Evolutionary conservation across 805 yeast species (phyloP).

Genomic region (Wickerhamomyces mucosus): DNA sequence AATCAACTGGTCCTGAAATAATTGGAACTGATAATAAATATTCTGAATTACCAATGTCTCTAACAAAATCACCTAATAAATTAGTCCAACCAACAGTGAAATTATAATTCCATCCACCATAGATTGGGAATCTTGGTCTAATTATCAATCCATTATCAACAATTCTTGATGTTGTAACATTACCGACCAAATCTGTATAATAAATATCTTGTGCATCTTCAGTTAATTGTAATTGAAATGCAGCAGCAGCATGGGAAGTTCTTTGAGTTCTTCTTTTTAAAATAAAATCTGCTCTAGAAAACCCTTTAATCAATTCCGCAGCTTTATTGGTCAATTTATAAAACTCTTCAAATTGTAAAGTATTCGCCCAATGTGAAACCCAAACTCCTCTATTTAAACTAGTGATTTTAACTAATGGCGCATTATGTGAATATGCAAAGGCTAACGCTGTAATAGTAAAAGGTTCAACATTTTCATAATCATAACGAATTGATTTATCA

Average conservation of each 20-base stretch:
- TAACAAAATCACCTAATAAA: slow-evolving; percentile 43
- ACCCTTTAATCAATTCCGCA: slow-evolving; percentile 59
- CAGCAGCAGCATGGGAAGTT: slow-evolving; percentile 50
- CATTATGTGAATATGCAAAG: slow-evolving; percentile 52
- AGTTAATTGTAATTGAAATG: slow-evolving; percentile 48
- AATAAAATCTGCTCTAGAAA: slow-evolving; percentile 75
- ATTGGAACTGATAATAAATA: slow-evolving; percentile 63
- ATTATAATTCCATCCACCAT: slow-evolving; percentile 94
- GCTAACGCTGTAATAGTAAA: slow-evolving; percentile 39
- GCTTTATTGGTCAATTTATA: slow-evolving; percentile 74
- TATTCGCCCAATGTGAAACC: slow-evolving; percentile 78
- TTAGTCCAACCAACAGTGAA: slow-evolving; percentile 93
- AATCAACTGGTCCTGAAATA: slow-evolving; percentile 60
- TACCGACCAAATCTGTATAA: slow-evolving; percentile 85
- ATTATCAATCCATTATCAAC: slow-evolving; percentile 36
- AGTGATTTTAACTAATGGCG: slow-evolving; percentile 54
- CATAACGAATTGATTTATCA: slow-evolving; percentile 38
- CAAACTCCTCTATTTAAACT: slow-evolving; percentile 66
- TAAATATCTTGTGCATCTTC: slow-evolving; percentile 53
- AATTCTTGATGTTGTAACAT: slow-evolving; percentile 68
- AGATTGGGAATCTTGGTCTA: slow-evolving; percentile 86
- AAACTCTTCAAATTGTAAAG: slow-evolving; percentile 73
- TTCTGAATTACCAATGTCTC: slow-evolving; percentile 25
- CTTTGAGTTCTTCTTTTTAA: slow-evolving; percentile 38
- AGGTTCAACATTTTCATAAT: slow-evolving; percentile 44